Base-by-base conservation (phyloP, 2,329 filamentous ascomycete genomes). In the Aspergillus versicolor region DNA sequence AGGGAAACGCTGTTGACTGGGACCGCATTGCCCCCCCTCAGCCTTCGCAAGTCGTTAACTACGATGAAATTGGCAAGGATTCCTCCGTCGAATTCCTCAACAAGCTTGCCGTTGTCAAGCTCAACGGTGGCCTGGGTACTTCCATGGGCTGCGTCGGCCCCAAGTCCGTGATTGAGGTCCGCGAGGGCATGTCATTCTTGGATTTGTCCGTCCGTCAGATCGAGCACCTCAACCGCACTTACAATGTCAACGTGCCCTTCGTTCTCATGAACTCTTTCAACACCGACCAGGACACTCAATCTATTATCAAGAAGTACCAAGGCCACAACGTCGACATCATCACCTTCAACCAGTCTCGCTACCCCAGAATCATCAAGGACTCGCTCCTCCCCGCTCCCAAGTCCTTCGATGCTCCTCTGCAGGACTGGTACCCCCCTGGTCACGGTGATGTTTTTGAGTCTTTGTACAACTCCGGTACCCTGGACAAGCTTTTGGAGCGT, bases 221-320 rank as follows among this genome's bases (percentile, higher is more conserved):
- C 74, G 94, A 99, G 82, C 95, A 92, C 84, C 88, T 99, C 68
- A 99, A 99, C 88, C 90, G 92, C 77, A 97, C 92, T 64, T 97
- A 97, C 82, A 86, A 89, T 69, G 91, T 95, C 77, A 97, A 97
- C 75, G 94, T 99, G 34, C 94, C 94, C 48, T 97, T 99, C 79
- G 88, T 99, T 67, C 88, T 99, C 69, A 99, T 99, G 94, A 99
- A 99, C 88, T 97, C 94, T 55, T 99, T 99, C 90, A 99, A 99
- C 86, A 99, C 94, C 75, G 92, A 99, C 77, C 87, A 93, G 70
- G 94, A 99, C 75, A 99, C 94, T 51, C 92, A 92, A 62, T 92
- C 91, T 79, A 99, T 99, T 80, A 99, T 99, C 84, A 99, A 99
- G 88, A 99, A 99, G 84, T 99, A 97, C 81, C 93, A 99, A 82